Conservation (phyloP, 2,329 filamentous ascomycete species). For the Raffaelea albimanens region DNA sequence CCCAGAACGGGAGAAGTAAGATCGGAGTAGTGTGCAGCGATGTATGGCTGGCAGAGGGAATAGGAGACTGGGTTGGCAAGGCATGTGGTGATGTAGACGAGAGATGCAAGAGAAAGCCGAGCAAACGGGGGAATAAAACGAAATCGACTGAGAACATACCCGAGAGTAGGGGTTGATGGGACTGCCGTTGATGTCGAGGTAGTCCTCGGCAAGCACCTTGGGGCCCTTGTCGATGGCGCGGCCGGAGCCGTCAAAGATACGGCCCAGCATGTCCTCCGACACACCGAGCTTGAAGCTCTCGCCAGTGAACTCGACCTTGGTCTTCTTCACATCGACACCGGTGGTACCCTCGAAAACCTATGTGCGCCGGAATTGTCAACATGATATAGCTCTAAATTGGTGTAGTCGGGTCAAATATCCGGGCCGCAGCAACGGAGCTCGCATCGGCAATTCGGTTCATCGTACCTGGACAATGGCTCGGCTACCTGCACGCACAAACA, state of each 20-base stretch:
- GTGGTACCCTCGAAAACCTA: slow-evolving; percentile 96
- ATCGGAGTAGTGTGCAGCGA: too few species aligned
- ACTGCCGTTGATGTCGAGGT: slow-evolving; percentile 96
- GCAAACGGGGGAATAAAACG: too few species aligned
- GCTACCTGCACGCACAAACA: slow-evolving; percentile 51
- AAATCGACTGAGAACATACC: slow-evolving; percentile 40
- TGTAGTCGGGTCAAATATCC: too few species aligned
- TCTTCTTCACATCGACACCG: slow-evolving; percentile 99
- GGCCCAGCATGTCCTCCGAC: slow-evolving; percentile 98
- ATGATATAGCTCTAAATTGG: not conserved
- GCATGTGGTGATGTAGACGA: too few species aligned
- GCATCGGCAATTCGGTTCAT: not conserved
- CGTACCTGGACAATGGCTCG: slow-evolving; percentile 88
- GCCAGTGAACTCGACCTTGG: slow-evolving; percentile 93
- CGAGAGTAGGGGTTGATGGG: slow-evolving; percentile 97
- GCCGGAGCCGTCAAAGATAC: slow-evolving; percentile 97
- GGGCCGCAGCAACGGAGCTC: not conserved
- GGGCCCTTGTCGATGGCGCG: slow-evolving; percentile 98
- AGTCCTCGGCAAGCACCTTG: slow-evolving; percentile 95
- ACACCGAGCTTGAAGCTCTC: slow-evolving; percentile 97
- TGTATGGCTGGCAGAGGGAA: too few species aligned
- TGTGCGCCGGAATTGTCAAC: not conserved
- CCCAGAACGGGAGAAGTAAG: too few species aligned
- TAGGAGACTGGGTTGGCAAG: too few species aligned
- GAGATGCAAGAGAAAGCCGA: too few species aligned